Percentiles rank a stretch among this genome's conserved stretches.
Evolutionary conservation across 352 stramenopile genomes (phyloP).

Genomic region (Lagenidium giganteum): DNA sequence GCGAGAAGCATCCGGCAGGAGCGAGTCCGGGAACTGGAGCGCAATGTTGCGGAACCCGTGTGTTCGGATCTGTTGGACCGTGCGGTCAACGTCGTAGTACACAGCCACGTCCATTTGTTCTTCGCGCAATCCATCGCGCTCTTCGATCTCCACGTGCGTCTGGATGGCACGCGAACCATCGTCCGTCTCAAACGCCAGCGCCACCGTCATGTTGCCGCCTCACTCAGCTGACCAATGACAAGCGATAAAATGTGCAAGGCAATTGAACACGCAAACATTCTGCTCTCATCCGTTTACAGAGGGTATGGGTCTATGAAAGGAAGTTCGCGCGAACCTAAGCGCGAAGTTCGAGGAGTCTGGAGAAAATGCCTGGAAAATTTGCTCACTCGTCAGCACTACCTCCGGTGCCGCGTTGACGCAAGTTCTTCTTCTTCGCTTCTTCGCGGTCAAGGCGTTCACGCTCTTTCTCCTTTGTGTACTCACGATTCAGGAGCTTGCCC

Average conservation of each 20-base stretch:
- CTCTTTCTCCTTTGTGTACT: slow-evolving; percentile 43
- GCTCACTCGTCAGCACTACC: background rate
- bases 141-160: slow-evolving; percentile 53
- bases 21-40: slow-evolving; percentile 94
- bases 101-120: slow-evolving; percentile 28
- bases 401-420: slow-evolving; percentile 38
- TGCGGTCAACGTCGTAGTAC: slow-evolving; percentile 70
- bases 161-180: slow-evolving; percentile 75
- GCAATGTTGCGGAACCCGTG: slow-evolving; percentile 80
- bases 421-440: slow-evolving; percentile 14
- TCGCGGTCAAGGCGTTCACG: slow-evolving; percentile 35
- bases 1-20: slow-evolving; percentile 83
- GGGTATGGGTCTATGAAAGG: no score
- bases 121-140: slow-evolving; percentile 44
- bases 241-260: no score
- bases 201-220: slow-evolving; percentile 48
- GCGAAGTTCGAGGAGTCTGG: no score
- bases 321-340: no score
- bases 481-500: slow-evolving; percentile 65
- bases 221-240: no score
- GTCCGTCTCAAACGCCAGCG: slow-evolving; percentile 76
- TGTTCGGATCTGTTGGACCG: slow-evolving; percentile 43
- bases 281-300: no score
- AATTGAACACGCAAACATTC: no score
- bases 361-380: no score